phyloP scores from a whole-genome alignment of 2,329 filamentous ascomycete genomes.

The Aquanectria penicillioides region DNA sequence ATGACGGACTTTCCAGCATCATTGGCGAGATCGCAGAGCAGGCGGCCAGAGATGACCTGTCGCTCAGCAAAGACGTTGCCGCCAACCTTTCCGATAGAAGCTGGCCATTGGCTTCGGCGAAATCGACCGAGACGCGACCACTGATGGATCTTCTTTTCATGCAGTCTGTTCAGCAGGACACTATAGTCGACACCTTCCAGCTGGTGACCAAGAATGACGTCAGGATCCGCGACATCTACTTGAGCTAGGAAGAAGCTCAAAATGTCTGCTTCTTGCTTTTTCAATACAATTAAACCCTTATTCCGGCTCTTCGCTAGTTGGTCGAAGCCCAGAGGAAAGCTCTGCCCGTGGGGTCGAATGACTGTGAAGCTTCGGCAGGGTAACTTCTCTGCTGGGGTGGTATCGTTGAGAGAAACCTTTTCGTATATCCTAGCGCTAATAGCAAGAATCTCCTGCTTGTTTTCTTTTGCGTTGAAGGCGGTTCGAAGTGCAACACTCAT shows the following conservation, averaged over 20 bases:
- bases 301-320: conserved; percentile 76
- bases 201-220: conserved; percentile 93
- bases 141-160: conserved; percentile 89
- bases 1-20: conserved; percentile 97
- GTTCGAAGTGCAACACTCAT: conserved; percentile 95
- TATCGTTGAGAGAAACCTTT: conserved; percentile 86
- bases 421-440: conserved; percentile 94
- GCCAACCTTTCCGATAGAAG: conserved; percentile 84
- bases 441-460: conserved; percentile 95
- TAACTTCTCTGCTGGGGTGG: conserved; percentile 86
- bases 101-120: conserved; percentile 85
- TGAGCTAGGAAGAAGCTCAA: conserved; percentile 90
- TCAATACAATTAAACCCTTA: conserved; percentile 80
- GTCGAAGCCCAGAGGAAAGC: conserved; percentile 90
- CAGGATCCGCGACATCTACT: conserved; percentile 87
- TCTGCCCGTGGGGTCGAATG: conserved; percentile 79
- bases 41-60: conserved; percentile 85
- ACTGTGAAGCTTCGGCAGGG: conserved; percentile 92
- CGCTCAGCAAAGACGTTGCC: conserved; percentile 94
- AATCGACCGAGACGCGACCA: conserved; percentile 95
- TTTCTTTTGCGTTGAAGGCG: conserved; percentile 87
- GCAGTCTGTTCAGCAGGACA: conserved; percentile 84
- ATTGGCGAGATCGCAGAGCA: conserved; percentile 94
- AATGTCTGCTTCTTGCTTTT: conserved; percentile 85
- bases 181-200: conserved; percentile 98